These are phyloP conservation scores for Zasmidium citrigriseum DNA, from an alignment of 2,329 filamentous ascomycete genomes.

Conservation along the genomic window DNA sequence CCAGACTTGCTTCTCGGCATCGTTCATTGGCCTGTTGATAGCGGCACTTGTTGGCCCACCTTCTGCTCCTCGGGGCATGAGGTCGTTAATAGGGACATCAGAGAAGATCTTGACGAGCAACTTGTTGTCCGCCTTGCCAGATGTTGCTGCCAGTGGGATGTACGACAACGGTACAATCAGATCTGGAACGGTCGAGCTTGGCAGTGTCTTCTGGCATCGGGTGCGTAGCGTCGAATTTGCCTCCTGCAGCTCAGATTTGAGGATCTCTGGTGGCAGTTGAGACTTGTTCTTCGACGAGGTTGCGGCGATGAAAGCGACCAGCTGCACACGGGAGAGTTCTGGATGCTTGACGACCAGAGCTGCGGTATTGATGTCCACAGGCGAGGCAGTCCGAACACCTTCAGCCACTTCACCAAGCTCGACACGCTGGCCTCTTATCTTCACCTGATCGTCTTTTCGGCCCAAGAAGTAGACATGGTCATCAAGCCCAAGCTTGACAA, in stretches of 20 bases:
- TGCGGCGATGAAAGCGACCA: conserved; percentile 14
- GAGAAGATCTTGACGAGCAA: conserved; percentile 14
- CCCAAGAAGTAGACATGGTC: conserved; percentile 23
- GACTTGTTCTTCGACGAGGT: conserved; percentile 7
- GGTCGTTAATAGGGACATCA: conserved; percentile 8
- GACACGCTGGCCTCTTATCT: conserved; percentile 25
- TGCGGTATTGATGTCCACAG: conserved; percentile 10
- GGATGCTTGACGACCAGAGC: conserved; percentile 19
- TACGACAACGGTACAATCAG: conserved; percentile 15
- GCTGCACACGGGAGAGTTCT: conserved; percentile 13
- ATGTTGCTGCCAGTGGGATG: conserved; percentile 16
- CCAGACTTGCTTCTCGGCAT: conserved; percentile 8
- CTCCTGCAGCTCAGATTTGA: conserved; percentile 2
- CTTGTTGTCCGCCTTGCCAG: conserved; percentile 19
- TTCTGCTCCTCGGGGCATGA: conserved; percentile 4
- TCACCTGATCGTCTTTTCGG: conserved; percentile 26
- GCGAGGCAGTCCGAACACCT: conserved; percentile 11
- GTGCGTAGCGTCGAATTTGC: conserved; percentile 7
- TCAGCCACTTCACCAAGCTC: conserved; percentile 27
- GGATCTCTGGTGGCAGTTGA: conserved; percentile 1
- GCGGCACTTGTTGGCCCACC: not conserved
- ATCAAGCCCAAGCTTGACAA: conserved; percentile 22
- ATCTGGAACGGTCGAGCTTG: conserved; percentile 17
- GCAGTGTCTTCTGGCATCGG: conserved; percentile 14
- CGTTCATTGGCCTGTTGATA: conserved; percentile 4